phyloP scores from a whole-genome alignment of 192 early-diverging fungal genomes.

The Spinellus fusiger region DNA sequence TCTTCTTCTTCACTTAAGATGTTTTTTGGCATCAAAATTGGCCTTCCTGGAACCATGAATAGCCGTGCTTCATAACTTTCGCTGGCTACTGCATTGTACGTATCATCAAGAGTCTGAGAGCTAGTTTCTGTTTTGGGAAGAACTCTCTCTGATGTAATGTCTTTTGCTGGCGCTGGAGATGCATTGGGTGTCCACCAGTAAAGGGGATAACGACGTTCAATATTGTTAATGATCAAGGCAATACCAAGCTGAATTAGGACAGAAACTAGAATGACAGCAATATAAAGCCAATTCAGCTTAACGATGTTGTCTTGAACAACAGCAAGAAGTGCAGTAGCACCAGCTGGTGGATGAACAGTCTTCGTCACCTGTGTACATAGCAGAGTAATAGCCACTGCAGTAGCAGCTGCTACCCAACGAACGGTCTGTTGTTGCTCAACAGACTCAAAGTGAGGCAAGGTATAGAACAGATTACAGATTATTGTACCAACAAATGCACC shows the following conservation, averaged over 20 bases:
- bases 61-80: not conserved
- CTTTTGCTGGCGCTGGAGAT: not conserved
- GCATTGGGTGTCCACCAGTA: slow-evolving; percentile 45
- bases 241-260: slow-evolving; percentile 36
- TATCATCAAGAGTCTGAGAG: not conserved
- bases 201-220: slow-evolving; percentile 43
- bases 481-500: slow-evolving; percentile 38
- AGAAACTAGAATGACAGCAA: slow-evolving; percentile 39
- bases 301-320: slow-evolving; percentile 33
- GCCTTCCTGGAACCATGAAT: not conserved
- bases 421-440: slow-evolving; percentile 24
- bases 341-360: slow-evolving; percentile 49
- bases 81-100: not conserved
- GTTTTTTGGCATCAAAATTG: not conserved
- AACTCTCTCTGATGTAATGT: not conserved
- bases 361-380: slow-evolving; percentile 47
- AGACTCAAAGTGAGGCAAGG: slow-evolving; percentile 22
- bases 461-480: slow-evolving; percentile 34
- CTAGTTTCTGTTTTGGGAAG: not conserved
- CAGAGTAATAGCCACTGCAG: slow-evolving; percentile 41
- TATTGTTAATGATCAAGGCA: slow-evolving; percentile 46
- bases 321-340: slow-evolving; percentile 48
- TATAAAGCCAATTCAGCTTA: slow-evolving; percentile 41
- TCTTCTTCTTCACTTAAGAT: not conserved
- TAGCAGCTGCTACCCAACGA: slow-evolving; percentile 46